Conservation (phyloP, 139 green algal species). For the Nannochloris sp. region DNA sequence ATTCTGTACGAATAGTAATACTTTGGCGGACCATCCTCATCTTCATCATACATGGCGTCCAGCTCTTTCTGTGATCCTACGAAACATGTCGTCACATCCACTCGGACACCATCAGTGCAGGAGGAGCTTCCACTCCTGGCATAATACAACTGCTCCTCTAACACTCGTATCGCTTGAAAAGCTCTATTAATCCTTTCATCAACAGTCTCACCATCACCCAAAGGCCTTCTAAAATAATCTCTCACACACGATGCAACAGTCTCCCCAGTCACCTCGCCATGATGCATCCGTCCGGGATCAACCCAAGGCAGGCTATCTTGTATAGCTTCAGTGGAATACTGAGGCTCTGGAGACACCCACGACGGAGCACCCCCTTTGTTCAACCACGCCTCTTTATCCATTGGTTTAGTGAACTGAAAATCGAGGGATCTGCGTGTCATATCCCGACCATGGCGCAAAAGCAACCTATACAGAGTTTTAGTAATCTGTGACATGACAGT, state of each 20-base stretch:
- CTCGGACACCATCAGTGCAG: conserved; percentile 19
- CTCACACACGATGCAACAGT: conserved; percentile 3
- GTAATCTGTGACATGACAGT: not conserved
- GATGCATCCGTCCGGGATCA: not conserved
- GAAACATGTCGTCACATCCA: conserved; percentile 29
- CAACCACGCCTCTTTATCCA: not conserved
- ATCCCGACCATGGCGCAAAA: not conserved
- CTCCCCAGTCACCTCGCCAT: conserved; percentile 6
- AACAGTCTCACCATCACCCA: not conserved
- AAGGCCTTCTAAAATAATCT: conserved; percentile 10
- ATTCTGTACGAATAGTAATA: conserved; percentile 28
- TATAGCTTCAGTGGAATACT: not conserved
- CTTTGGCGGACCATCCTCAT: not conserved
- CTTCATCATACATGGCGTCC: conserved; percentile 13
- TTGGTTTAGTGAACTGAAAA: conserved; percentile 4
- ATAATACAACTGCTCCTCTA: conserved; percentile 28
- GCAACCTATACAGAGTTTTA: conserved; percentile 1
- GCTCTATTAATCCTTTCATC: not conserved
- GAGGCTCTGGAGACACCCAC: not conserved
- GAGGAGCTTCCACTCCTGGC: conserved; percentile 9
- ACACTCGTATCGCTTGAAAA: conserved; percentile 16
- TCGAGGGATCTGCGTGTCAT: not conserved
- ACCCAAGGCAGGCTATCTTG: conserved; percentile 13
- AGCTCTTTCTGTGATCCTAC: conserved; percentile 9
- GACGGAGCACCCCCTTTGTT: not conserved